Base-by-base conservation (phyloP, 2,329 filamentous ascomycete genomes). In the Allantophomopsis lycopodina region DNA sequence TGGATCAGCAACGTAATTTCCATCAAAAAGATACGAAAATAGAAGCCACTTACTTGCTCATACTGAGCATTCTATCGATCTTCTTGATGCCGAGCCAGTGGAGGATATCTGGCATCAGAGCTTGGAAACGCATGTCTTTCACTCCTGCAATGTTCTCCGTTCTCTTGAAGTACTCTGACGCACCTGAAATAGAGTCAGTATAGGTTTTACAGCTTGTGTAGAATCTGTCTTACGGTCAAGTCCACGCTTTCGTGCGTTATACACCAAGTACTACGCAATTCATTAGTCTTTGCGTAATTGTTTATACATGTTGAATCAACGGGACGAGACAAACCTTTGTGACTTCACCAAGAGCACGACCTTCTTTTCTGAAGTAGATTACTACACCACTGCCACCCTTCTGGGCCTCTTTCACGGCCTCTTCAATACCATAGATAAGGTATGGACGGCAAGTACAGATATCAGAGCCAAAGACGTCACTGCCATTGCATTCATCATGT, bases 141-240 rank as follows among this genome's bases (percentile, higher is more conserved):
- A 96, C 89, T 44, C 91, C 91, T 7, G 91, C 91, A 57, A 98
- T 93, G 58, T 95, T 94, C 62, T 95, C 89, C n/a, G 89, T 96
- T 42, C 91, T 73, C 62, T 89, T 82, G 67, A 96, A 96, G 64
- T 96, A 96, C 59, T 94, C 86, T 51, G 82, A 89, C 16, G 87
- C 87, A 43, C 32, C 32, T 34, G n/a, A 17, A 34, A 34, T 34
- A 34, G 32, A 6, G 32, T 34, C 32, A 34, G 32, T 17, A 34
- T 15, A 2, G 32, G 23, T 6, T 28, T 8, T 28, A 28, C 23
- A 8, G 8, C 23, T 12, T 10, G 11, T 10, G 23, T 12, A 28
- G 23, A 12, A 28, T 28, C 8, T 14, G 7, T 15, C 32, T 34
- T 34, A 34, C 74, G 74, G 60, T 88, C 83, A 46, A 76, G 73